Evolutionary conservation across 1,284 basidiomycete species (phyloP).

Genomic region (Lignosus rhinocerotis): DNA sequence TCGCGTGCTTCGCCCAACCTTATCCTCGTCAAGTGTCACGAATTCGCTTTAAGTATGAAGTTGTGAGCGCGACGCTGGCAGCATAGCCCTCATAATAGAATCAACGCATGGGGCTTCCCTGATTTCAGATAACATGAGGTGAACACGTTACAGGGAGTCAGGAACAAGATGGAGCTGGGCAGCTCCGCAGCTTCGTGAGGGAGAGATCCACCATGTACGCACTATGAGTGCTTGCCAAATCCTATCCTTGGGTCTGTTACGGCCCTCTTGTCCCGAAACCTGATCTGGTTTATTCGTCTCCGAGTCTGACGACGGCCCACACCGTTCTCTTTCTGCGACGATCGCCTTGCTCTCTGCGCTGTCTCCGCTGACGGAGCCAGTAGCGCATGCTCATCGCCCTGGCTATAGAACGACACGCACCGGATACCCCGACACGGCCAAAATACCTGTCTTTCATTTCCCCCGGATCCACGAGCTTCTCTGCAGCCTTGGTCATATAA

Average conservation of each 20-base stretch:
- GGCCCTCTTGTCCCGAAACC: background rate
- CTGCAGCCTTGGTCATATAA: constrained; percentile 15
- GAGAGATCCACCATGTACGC: constrained; percentile 5
- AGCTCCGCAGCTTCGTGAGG: constrained; percentile 6
- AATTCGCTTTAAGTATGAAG: constrained; percentile 9
- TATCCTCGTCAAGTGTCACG: background rate
- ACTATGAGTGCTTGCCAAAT: background rate
- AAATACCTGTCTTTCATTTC: constrained; percentile 11
- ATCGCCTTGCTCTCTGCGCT: constrained; percentile 4
- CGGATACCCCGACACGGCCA: constrained; percentile 3
- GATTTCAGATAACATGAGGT: constrained; percentile 11
- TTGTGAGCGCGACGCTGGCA: constrained; percentile 1
- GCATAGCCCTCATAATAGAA: background rate
- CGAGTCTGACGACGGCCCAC: background rate
- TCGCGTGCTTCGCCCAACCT: background rate
- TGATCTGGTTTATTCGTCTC: constrained; percentile 1
- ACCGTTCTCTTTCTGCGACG: background rate
- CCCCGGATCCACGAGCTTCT: constrained; percentile 17
- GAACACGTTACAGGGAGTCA: constrained; percentile 15
- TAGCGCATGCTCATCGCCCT: constrained; percentile 8
- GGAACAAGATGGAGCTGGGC: constrained; percentile 5
- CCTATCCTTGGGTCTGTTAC: background rate
- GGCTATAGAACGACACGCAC: constrained; percentile 1
- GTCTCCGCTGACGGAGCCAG: background rate
- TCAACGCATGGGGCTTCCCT: background rate